phyloP scores from a whole-genome alignment of 192 early-diverging fungal genomes.

The Umbelopsis sp. region DNA sequence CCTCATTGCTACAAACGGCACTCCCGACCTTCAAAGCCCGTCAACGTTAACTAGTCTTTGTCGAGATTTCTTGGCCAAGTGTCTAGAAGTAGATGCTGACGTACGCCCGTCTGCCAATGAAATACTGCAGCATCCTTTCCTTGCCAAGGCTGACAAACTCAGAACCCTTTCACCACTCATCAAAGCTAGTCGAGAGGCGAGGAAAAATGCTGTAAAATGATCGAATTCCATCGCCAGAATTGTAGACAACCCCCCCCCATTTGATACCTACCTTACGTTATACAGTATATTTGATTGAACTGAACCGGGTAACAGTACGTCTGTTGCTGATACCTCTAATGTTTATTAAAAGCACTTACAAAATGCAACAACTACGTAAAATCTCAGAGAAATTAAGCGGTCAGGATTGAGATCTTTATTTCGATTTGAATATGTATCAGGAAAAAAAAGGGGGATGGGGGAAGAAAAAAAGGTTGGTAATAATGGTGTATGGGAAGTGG shows the following conservation, averaged over 20 bases:
- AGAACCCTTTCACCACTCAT: slow-evolving; percentile 82
- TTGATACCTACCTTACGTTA: slow-evolving; percentile 13
- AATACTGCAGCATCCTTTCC: slow-evolving; percentile 84
- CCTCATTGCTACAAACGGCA: slow-evolving; percentile 94
- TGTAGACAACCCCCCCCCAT: background rate
- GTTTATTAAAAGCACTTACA: background rate
- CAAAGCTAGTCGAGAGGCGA: slow-evolving; percentile 2
- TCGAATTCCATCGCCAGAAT: background rate
- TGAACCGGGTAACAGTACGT: background rate
- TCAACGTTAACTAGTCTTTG: slow-evolving; percentile 77
- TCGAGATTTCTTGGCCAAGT: slow-evolving; percentile 78
- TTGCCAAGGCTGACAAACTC: slow-evolving; percentile 81
- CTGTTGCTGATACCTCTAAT: slow-evolving; percentile 13
- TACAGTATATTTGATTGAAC: background rate
- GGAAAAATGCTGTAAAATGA: slow-evolving; percentile 9
- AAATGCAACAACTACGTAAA: too few species aligned
- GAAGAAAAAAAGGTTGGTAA: background rate
- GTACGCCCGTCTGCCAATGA: slow-evolving; percentile 79
- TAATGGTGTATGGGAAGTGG: background rate
- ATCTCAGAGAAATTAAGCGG: too few species aligned
- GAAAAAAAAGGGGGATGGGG: slow-evolving; percentile 12
- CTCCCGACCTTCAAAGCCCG: slow-evolving; percentile 87
- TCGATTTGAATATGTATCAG: background rate
- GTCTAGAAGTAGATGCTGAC: slow-evolving; percentile 83
- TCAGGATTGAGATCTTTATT: slow-evolving; percentile 4